phyloP scores from a whole-genome alignment of 192 early-diverging fungal genomes.

The Dispira simplex region DNA sequence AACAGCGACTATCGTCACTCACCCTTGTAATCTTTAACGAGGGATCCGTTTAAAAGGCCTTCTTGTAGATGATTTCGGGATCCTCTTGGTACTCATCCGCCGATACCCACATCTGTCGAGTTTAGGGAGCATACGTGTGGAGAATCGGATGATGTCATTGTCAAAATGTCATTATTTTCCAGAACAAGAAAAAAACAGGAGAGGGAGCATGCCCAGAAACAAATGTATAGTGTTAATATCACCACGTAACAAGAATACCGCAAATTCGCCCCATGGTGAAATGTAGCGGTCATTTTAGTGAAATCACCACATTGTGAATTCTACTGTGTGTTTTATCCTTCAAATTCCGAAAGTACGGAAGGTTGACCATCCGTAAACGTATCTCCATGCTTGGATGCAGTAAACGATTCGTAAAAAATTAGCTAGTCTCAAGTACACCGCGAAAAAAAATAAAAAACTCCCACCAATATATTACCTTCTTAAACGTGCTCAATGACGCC shows the following conservation, averaged over 20 bases:
- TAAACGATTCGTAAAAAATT: not conserved
- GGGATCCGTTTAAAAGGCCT: slow-evolving; percentile 34
- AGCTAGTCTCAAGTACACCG: not conserved
- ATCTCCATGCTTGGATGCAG: no score
- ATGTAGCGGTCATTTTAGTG: not conserved
- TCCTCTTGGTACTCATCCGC: slow-evolving; percentile 97
- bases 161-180: not conserved
- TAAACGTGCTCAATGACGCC: slow-evolving; percentile 93
- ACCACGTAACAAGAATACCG: no score
- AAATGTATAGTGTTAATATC: not conserved
- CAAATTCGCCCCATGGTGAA: not conserved
- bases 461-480: slow-evolving; percentile 37
- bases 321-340: no score
- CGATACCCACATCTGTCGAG: slow-evolving; percentile 84
- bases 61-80: slow-evolving; percentile 81
- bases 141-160: not conserved
- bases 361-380: no score
- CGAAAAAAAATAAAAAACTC: no score
- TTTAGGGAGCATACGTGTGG: no score
- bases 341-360: no score
- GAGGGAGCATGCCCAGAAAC: not conserved
- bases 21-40: no score
- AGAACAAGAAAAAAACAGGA: not conserved
- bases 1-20: no score
- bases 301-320: not conserved